Evolutionary conservation across 352 stramenopile species (phyloP).

Genomic region (Pythium plurisporium): DNA sequence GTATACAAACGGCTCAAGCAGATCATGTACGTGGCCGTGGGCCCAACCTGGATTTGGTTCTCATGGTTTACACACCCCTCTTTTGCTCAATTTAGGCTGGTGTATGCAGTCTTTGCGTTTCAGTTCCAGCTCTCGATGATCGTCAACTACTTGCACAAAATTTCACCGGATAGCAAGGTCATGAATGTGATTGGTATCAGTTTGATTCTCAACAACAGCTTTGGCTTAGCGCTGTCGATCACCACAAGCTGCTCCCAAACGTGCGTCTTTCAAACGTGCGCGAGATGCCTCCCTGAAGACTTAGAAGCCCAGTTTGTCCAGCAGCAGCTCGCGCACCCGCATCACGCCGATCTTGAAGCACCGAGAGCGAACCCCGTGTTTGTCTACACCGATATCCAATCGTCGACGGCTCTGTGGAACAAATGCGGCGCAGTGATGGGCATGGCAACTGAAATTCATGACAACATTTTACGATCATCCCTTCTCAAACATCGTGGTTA

Average conservation of each 20-base stretch:
- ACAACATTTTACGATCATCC: conserved; percentile 25
- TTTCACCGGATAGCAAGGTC: not conserved
- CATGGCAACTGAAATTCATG: conserved; percentile 25
- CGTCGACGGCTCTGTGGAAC: conserved; percentile 12
- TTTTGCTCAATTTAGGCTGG: conserved; percentile 6
- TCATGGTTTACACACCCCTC: not conserved
- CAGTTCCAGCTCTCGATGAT: conserved; percentile 19
- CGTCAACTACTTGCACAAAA: not conserved
- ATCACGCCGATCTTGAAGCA: not conserved
- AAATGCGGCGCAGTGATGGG: conserved; percentile 27
- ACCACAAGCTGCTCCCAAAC: conserved; percentile 13
- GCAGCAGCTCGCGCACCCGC: not conserved
- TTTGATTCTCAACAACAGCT: conserved; percentile 6
- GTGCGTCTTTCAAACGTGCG: conserved; percentile 10
- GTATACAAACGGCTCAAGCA: conserved; percentile 26
- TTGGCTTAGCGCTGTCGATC: conserved; percentile 9
- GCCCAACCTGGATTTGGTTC: not conserved
- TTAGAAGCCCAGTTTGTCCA: conserved; percentile 11
- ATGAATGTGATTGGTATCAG: conserved; percentile 1
- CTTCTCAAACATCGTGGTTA: conserved; percentile 52
- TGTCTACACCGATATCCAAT: conserved; percentile 27
- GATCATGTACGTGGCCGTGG: conserved; percentile 18
- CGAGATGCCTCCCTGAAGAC: conserved; percentile 10
- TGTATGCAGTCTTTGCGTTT: conserved; percentile 22
- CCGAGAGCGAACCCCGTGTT: conserved; percentile 24